phyloP scores from a whole-genome alignment of 345 rosid species.

The Citrus trifoliata region DNA sequence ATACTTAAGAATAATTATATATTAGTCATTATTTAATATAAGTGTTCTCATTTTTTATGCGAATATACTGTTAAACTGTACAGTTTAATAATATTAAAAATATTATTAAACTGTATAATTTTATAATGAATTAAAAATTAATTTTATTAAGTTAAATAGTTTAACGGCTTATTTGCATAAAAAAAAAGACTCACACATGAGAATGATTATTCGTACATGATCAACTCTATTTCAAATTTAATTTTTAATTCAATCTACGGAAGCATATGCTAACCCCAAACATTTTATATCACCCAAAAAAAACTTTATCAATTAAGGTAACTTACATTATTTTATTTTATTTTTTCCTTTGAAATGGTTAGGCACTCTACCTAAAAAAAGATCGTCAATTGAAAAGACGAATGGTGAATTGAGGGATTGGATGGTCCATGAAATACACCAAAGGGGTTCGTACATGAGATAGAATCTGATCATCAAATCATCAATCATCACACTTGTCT shows the following conservation, averaged over 20 bases:
- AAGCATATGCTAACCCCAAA: too few species aligned
- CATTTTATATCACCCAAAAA: too few species aligned
- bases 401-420: neutral
- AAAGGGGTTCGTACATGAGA: neutral
- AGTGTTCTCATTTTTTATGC: fast-evolving
- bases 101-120: fast-evolving
- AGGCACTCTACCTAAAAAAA: neutral
- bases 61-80: fast-evolving
- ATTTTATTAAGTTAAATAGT: fast-evolving
- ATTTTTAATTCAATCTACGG: too few species aligned
- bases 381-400: neutral
- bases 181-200: fast-evolving
- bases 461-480: neutral
- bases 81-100: too few species aligned
- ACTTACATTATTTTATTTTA: too few species aligned
- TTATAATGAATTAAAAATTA: too few species aligned
- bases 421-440: neutral
- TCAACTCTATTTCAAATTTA: too few species aligned
- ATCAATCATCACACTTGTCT: neutral
- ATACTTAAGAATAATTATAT: too few species aligned
- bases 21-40: too few species aligned
- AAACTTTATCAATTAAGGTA: too few species aligned
- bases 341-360: too few species aligned
- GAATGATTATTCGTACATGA: too few species aligned
- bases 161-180: fast-evolving